Evolutionary conservation across 2,329 filamentous ascomycete species (phyloP).

Genomic region (Aspergillus sergii): DNA sequence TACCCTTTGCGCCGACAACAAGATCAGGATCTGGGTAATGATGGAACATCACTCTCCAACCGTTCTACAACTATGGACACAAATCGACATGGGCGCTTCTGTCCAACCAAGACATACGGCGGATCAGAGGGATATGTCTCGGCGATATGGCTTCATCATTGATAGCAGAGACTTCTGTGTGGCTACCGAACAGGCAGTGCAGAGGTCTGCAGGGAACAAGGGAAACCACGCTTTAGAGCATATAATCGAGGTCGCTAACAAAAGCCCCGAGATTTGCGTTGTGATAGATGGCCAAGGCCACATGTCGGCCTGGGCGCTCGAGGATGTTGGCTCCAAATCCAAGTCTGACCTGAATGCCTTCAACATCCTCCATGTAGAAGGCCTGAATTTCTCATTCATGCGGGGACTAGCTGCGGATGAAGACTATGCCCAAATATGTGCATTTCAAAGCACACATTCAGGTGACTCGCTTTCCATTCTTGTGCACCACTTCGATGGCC

Average conservation of each 20-base stretch:
- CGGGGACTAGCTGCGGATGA: constrained; percentile 32
- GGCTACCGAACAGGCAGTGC: constrained; percentile 75
- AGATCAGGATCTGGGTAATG: constrained; percentile 80
- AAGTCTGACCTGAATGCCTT: constrained; percentile 72
- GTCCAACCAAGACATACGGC: constrained; percentile 61
- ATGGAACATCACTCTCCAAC: constrained; percentile 72
- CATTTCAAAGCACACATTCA: constrained; percentile 67
- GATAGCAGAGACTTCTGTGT: constrained; percentile 77
- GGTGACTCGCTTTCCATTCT: constrained; percentile 71
- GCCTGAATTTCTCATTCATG: constrained; percentile 49
- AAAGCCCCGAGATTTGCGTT: constrained; percentile 82
- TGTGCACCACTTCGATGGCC: constrained; percentile 82
- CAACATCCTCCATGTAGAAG: constrained; percentile 78
- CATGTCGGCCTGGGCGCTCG: constrained; percentile 90
- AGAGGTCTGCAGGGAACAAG: constrained; percentile 60
- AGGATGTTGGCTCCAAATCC: constrained; percentile 75
- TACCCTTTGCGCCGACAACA: constrained; percentile 79
- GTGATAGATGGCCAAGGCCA: constrained; percentile 80
- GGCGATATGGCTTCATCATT: constrained; percentile 77
- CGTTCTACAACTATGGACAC: constrained; percentile 76
- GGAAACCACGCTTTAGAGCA: constrained; percentile 77
- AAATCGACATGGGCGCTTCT: constrained; percentile 73
- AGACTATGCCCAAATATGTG: constrained; percentile 70
- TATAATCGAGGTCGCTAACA: constrained; percentile 81
- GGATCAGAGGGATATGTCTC: constrained; percentile 41